These are phyloP conservation scores for Spencermartinsiella ligniputridi DNA, from an alignment of 1,139 yeast species.

Conservation along the genomic window DNA sequence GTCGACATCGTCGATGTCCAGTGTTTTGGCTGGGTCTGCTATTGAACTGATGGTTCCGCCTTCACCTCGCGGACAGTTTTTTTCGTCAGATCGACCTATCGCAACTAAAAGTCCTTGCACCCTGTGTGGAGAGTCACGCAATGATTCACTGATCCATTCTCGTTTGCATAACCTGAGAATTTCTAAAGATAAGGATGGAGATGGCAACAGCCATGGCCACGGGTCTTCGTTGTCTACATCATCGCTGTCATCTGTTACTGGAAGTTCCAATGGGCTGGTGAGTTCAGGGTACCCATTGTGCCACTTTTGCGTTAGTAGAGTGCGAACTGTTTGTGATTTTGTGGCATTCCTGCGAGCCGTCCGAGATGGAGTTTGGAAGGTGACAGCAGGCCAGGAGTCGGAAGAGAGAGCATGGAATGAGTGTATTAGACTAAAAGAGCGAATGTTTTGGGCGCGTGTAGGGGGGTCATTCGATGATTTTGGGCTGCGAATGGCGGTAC, in stretches of 20 bases:
- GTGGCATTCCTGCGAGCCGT: conserved; percentile 68
- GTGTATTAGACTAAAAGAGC: conserved; percentile 49
- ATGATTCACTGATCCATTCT: conserved; percentile 68
- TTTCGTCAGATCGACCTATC: conserved; percentile 51
- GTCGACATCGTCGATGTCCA: background rate
- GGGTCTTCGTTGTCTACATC: background rate
- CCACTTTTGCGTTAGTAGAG: conserved; percentile 71
- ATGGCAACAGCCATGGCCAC: conserved; percentile 3
- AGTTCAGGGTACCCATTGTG: conserved; percentile 63
- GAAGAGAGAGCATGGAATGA: conserved; percentile 54
- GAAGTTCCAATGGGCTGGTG: conserved; percentile 8
- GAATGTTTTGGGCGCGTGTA: conserved; percentile 77
- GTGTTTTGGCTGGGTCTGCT: conserved; percentile 6
- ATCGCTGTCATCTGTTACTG: background rate
- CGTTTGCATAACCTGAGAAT: conserved; percentile 64
- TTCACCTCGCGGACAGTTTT: background rate
- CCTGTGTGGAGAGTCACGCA: conserved; percentile 73
- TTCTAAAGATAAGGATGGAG: conserved; percentile 14
- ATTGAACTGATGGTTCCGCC: background rate
- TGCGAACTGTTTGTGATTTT: conserved; percentile 75
- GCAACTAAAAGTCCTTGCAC: conserved; percentile 74
- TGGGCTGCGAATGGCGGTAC: background rate
- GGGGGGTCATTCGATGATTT: conserved; percentile 42
- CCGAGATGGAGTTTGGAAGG: conserved; percentile 49
- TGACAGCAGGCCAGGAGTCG: conserved; percentile 35